Conservation (phyloP, 495 filamentous ascomycete genomes). For the Umbilicaria muhlenbergii region DNA sequence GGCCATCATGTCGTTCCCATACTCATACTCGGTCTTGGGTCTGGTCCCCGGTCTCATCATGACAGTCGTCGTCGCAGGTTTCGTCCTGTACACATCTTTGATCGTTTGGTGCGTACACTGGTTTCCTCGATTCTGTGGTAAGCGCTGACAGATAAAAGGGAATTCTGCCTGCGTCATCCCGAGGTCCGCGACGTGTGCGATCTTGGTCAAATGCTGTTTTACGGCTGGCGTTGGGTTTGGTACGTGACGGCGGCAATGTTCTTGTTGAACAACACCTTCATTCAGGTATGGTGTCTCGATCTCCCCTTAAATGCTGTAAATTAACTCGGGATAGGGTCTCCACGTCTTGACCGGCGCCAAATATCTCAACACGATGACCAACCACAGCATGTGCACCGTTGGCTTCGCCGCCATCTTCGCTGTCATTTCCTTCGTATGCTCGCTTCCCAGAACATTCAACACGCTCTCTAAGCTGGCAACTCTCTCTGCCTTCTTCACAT, state of each 20-base stretch:
- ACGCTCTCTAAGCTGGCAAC: conserved; percentile 63
- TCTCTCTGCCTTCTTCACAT: conserved; percentile 66
- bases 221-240: conserved; percentile 63
- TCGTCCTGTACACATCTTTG: conserved; percentile 77
- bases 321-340: conserved; percentile 33
- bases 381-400: conserved; percentile 50
- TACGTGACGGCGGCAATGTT: conserved; percentile 80
- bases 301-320: conserved; percentile 7
- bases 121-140: background rate
- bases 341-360: conserved; percentile 67
- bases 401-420: conserved; percentile 54
- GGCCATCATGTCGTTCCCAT: conserved; percentile 90
- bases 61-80: conserved; percentile 54
- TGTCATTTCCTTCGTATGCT: conserved; percentile 56
- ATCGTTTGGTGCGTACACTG: conserved; percentile 47
- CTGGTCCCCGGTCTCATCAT: conserved; percentile 77
- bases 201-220: conserved; percentile 79
- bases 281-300: conserved; percentile 32
- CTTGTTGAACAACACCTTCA: conserved; percentile 80
- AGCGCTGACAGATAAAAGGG: conserved; percentile 27
- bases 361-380: conserved; percentile 73
- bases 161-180: conserved; percentile 74
- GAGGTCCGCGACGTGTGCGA: conserved; percentile 83
- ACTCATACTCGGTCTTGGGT: conserved; percentile 73
- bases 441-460: conserved; percentile 67